Evolutionary conservation across 208 protist species (phyloP), one percentile per base, ranked within the genome.

Genomic region (Wallacemonas collosoma): DNA sequence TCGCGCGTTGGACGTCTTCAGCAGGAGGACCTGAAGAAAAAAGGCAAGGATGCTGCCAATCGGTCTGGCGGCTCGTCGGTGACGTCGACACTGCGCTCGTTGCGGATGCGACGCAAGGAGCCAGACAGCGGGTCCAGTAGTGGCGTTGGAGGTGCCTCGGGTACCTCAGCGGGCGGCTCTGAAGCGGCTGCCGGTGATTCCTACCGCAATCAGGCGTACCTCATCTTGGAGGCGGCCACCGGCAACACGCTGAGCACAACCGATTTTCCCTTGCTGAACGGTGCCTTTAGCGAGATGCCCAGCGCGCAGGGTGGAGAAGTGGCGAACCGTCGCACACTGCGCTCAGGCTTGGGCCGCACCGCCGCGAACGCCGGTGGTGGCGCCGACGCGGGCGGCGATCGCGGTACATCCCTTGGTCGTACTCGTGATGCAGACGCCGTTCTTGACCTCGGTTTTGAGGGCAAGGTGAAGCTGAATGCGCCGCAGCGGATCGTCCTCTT

Each of bases 401-500:
- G 39, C 48, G n/a, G 66, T 39, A 5, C 48, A 11, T 70, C 47
- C 3, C 36, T 44, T n/a, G 45, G 43, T 40, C 41, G 63, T 3
- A 66, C 12, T 26, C 63, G 68, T 1, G 68, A 81, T 9, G 48
- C 54, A 17, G 72, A 78, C 45, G 2, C 56, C 3, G 74, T 71
- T 41, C 76, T 89, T 8, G 83, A 94, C 65, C 79, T 91, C 35
- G 85, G 84, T 36, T 64, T 79, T 47, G 85, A 87, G 61, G 81
- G 79, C 15, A 69, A 77, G 55, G 70, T 86, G 38, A 44, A 76
- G 54, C 75, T 93, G 17, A 66, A 76, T 43, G 78, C 43, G n/a
- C 68, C 62, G 50, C 87, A 83, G 64, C 75, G 80, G 2, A 74
- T 95, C 58, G 81, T 95, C 5, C 44, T 95, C 12, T 93, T 95